Conservation (phyloP, 495 filamentous ascomycete species). For the Neurospora sp. region DNA sequence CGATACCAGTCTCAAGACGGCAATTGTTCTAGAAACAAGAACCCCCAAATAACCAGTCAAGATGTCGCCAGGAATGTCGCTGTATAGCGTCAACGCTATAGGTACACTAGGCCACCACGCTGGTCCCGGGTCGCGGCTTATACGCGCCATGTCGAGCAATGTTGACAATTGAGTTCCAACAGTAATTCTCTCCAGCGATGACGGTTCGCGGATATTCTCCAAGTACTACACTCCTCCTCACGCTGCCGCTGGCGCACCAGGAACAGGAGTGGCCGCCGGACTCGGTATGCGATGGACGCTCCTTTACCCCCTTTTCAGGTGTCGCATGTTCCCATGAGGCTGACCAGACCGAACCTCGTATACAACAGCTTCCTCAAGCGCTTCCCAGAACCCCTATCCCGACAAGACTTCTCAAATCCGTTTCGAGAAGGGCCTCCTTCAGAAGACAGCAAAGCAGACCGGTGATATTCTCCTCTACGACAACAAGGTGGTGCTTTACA, state of each 20-base stretch:
- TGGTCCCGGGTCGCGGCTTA: background rate
- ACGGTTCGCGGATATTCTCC: constrained; percentile 80
- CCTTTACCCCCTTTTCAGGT: background rate
- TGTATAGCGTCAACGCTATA: constrained; percentile 89
- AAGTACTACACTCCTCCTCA: constrained; percentile 95
- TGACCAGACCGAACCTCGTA: background rate
- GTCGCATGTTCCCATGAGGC: background rate
- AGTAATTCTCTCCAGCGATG: constrained; percentile 63
- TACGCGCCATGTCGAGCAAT: background rate
- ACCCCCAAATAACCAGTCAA: constrained; percentile 5
- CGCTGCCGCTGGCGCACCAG: constrained; percentile 44
- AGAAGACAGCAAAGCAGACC: constrained; percentile 92
- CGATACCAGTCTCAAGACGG: background rate
- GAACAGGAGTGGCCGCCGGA: constrained; percentile 1
- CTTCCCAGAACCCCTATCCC: constrained; percentile 63
- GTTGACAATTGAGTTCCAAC: background rate
- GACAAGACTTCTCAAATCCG: constrained; percentile 85
- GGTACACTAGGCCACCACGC: constrained; percentile 32
- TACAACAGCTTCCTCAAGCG: constrained; percentile 9
- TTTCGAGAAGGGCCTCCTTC: constrained; percentile 91
- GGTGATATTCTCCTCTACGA: constrained; percentile 96
- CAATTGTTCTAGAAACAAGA: background rate
- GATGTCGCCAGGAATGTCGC: constrained; percentile 55
- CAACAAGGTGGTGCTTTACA: constrained; percentile 90
- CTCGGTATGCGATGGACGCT: constrained; percentile 4